Base-by-base conservation (phyloP, 768 basidiomycete species). In the Pleurotus cornucopiae region DNA sequence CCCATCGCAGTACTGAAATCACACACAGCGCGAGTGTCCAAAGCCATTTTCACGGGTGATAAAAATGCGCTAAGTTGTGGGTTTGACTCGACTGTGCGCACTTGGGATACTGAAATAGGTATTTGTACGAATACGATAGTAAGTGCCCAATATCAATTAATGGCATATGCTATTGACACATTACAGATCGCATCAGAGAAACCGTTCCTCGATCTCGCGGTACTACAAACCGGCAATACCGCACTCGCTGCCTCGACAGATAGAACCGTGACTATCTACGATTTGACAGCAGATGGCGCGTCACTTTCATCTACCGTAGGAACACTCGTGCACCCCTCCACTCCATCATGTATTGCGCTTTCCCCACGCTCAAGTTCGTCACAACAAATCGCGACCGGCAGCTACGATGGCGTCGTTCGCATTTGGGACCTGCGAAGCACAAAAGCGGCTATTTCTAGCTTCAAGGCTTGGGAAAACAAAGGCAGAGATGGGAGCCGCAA, bases 61-160 rank as follows among this genome's bases (percentile, higher is more conserved):
- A 37, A 65, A 51, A 63, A 59, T 25, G 94, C 86, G 25, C 83
- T 85, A 59, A 92, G 89, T 62, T 88, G 86, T 64, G 90, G 91
- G 0, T 91, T 92, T 65, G 95, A 97, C 70, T 96, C 94, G 25
- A 92, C 92, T 0, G 84, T 98, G 4, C 78, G 93, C 20, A 73
- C 78, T 2, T 99, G 96, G 96, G 93, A 97, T 64, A 75, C 88
- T 2, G 88, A 91, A 61, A 79, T 75, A 39, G 92, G 89, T 2
- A 70, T 91, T 4, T 93, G 88, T 57, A 74, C 77, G 0, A 67
- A 79, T 44, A 91, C 89, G 0, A 83, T 90, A 45, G 89, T 91
- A 60, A 58, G 86, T 74, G 39, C 30, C 30, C 11, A 11, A 44
- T 7, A 54, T 61, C 46, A 34, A 57, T 9, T 11, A 3, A 9